Evolutionary conservation across 2,329 filamentous ascomycete genomes (phyloP).

Genomic region (Lachnellula subtilissima): DNA sequence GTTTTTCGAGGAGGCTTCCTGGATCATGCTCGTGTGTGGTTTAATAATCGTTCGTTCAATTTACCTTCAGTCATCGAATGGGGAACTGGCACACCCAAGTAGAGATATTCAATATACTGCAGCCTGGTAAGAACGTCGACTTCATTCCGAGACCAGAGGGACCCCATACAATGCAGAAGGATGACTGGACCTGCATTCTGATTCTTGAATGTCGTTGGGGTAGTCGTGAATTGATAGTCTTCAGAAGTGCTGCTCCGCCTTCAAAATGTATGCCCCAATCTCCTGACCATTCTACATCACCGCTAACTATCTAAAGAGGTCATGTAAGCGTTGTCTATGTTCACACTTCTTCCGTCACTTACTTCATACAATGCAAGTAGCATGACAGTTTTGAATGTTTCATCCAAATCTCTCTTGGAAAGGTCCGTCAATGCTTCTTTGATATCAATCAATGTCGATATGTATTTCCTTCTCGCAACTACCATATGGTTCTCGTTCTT

Average conservation of each 20-base stretch:
- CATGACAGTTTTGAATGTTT: constrained; percentile 48
- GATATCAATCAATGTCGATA: constrained; percentile 43
- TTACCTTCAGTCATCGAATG: constrained; percentile 1
- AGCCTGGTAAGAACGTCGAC: not conserved
- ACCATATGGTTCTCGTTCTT: constrained; percentile 37
- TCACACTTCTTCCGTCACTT: not conserved
- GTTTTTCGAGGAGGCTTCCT: not conserved
- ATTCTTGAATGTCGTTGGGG: not conserved
- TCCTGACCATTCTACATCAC: not conserved
- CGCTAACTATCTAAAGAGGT: constrained; percentile 13
- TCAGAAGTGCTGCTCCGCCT: constrained; percentile 18
- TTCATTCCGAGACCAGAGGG: not conserved
- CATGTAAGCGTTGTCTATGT: not conserved
- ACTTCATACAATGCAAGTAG: constrained; percentile 49
- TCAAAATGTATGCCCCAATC: constrained; percentile 20
- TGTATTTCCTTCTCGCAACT: constrained; percentile 47
- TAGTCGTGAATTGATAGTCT: constrained; percentile 7
- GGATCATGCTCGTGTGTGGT: not conserved
- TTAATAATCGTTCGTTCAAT: not conserved
- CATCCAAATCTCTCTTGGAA: constrained; percentile 42
- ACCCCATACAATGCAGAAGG: constrained; percentile 15
- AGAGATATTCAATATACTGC: constrained; percentile 17
- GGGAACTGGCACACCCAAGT: constrained; percentile 9
- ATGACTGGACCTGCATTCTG: constrained; percentile 17
- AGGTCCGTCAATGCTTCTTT: constrained; percentile 42